These are phyloP conservation scores for Batrachochytrium dendrobatidis DNA, from an alignment of 371 early-diverging fungal genomes.

Conservation along the genomic window DNA sequence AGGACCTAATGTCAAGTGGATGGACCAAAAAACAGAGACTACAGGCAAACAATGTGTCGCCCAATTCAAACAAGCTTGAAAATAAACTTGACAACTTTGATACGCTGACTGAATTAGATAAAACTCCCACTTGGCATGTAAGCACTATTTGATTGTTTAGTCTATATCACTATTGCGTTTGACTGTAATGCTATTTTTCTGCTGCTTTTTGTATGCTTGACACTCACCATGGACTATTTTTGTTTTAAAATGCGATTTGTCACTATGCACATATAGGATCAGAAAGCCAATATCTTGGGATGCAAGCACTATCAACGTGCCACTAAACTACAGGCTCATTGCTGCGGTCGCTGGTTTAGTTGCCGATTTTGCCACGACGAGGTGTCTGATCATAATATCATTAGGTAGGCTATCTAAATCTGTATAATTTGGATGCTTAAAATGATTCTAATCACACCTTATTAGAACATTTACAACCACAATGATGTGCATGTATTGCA, in stretches of 20 bases:
- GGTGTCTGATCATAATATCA: constrained; percentile 72
- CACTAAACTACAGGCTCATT: constrained; percentile 80
- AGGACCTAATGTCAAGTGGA: constrained; percentile 49
- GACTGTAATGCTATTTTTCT: neutral
- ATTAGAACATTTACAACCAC: constrained; percentile 57
- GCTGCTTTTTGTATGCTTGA: neutral
- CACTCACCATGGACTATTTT: neutral
- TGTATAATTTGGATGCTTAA: too few relatives aligned
- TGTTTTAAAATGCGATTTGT: too few relatives aligned
- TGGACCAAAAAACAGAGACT: constrained; percentile 32
- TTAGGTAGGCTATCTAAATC: constrained; percentile 54
- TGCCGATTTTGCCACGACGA: constrained; percentile 98
- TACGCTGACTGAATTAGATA: constrained; percentile 36
- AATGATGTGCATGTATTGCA: constrained; percentile 93
- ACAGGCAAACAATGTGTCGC: constrained; percentile 12
- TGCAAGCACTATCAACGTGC: constrained; percentile 93
- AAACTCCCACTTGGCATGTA: constrained; percentile 48
- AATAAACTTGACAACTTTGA: constrained; percentile 30
- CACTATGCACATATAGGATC: constrained; percentile 40
- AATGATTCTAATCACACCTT: neutral
- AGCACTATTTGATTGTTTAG: constrained; percentile 9
- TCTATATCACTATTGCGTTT: neutral
- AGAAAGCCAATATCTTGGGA: constrained; percentile 51
- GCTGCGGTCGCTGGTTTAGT: constrained; percentile 82
- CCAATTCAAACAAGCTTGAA: constrained; percentile 28